Percentiles rank a stretch among this genome's conserved stretches.
Evolutionary conservation across 495 filamentous ascomycete genomes (phyloP).

Genomic region (Evernia prunastri): DNA sequence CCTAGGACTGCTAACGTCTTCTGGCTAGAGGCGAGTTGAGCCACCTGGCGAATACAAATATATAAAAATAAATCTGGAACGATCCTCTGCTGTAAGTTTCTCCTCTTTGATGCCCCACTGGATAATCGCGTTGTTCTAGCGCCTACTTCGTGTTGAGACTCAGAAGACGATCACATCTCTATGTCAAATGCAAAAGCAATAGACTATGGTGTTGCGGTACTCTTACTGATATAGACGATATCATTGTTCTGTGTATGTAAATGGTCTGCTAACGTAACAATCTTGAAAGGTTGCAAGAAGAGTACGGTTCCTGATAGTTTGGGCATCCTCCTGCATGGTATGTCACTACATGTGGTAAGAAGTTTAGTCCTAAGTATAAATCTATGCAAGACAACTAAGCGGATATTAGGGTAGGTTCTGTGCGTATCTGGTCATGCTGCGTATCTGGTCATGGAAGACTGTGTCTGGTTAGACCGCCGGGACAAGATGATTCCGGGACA

Average conservation of each 20-base stretch:
- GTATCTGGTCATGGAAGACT: neutral
- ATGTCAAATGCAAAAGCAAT: neutral
- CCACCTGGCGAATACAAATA: neutral
- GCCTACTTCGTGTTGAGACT: neutral
- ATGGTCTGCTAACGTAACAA: no score
- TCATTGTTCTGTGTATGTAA: neutral
- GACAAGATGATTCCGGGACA: neutral
- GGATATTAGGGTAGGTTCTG: neutral
- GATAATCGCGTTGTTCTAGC: neutral
- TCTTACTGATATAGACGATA: neutral
- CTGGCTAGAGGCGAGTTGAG: neutral
- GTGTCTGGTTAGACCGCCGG: neutral
- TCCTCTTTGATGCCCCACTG: neutral
- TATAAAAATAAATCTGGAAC: neutral
- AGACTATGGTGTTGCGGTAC: neutral
- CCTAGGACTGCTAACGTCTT: neutral
- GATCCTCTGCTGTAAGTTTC: neutral
- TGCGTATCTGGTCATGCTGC: constrained; percentile 1
- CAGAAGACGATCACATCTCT: neutral
- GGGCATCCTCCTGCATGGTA: neutral
- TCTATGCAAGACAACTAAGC: neutral
- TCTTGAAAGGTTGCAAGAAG: neutral
- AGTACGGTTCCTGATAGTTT: neutral
- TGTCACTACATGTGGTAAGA: neutral
- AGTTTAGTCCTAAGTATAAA: neutral